Evolutionary conservation across 257 asterid genomes (phyloP), one percentile per base, ranked within the genome.

Genomic region (Solanum chilense): DNA sequence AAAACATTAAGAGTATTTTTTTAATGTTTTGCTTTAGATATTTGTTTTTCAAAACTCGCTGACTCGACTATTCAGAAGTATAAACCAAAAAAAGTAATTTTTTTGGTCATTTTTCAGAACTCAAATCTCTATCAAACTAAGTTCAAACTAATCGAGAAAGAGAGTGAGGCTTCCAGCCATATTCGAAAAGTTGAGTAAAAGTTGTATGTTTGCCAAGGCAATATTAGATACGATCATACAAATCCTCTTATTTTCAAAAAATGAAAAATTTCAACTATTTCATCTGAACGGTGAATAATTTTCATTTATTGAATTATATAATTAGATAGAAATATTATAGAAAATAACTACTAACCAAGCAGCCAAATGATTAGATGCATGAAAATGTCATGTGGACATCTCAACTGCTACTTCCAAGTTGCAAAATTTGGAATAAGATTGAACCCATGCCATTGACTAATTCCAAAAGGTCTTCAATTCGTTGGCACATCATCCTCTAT

Each of bases 351-450:
- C 3, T 14, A 68, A 44, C 83, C n/a, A 41, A 77, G 39, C 5
- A 44, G 73, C 73, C 35, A 68, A 3, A 27, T 4, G 27, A n/a
- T 49, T 80, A 49, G 69, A 10, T 80, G 20, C 69, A 45, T 45
- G 66, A n/a, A 78, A 45, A 45, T 78, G 42, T 18, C 44, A 80
- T 49, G 69, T 80, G 68, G 68, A 80, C 69, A 29, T 49, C 56
- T 80, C 69, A 80, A 80, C 85, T 47, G 44, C 85, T 80, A 47
- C 85, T 49, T 47, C 29, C 69, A 80, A 80, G 69, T 49, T 80
- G 69, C 85, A 47, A 44, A 71, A 29, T 16, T 21, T 31, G 68
- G 10, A 47, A 47, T 27, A 42, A 33, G 25, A 80, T 18, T 81
- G 45, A 81, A 18, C 4, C 4, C 60, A 76, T 6, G 35, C 58